Conservation (phyloP, 83 land plant genomes). For the Diphasiastrum complanatum region DNA sequence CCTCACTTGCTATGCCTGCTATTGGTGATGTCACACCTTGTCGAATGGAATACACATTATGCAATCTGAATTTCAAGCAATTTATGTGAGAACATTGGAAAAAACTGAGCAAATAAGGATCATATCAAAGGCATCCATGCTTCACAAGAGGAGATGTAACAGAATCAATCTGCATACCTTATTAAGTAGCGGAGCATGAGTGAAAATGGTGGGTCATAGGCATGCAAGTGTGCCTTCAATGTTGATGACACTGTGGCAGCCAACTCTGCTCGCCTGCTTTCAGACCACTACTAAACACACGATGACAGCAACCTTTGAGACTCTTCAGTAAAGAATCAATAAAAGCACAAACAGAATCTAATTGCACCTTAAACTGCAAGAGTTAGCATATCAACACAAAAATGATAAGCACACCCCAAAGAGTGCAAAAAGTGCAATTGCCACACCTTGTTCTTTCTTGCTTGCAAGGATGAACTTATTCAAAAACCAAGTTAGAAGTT, state of each 20-base stretch:
- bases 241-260: conserved; percentile 80
- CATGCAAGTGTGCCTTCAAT: conserved; percentile 73
- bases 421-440: too few relatives aligned
- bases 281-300: conserved; percentile 74
- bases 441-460: too few relatives aligned
- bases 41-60: conserved; percentile 73
- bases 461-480: too few relatives aligned
- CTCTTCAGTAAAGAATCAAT: conserved; percentile 5
- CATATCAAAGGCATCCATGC: neutral
- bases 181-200: conserved; percentile 82
- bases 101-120: neutral
- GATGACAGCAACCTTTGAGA: neutral
- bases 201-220: conserved; percentile 85
- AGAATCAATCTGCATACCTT: conserved; percentile 39
- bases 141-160: neutral
- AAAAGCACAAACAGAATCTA: too few relatives aligned
- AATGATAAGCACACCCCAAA: too few relatives aligned
- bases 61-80: conserved; percentile 50
- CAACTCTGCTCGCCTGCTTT: conserved; percentile 71
- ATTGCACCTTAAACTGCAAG: too few relatives aligned
- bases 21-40: conserved; percentile 74
- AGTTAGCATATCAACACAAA: too few relatives aligned
- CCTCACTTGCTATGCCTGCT: conserved; percentile 54
- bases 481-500: too few relatives aligned
- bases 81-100: neutral